Percentiles rank a stretch among this genome's conserved stretches.
These are phyloP conservation scores for Paratinospora sagittata DNA, from an alignment of 164 flowering plant genomes.

Conservation along the genomic window DNA sequence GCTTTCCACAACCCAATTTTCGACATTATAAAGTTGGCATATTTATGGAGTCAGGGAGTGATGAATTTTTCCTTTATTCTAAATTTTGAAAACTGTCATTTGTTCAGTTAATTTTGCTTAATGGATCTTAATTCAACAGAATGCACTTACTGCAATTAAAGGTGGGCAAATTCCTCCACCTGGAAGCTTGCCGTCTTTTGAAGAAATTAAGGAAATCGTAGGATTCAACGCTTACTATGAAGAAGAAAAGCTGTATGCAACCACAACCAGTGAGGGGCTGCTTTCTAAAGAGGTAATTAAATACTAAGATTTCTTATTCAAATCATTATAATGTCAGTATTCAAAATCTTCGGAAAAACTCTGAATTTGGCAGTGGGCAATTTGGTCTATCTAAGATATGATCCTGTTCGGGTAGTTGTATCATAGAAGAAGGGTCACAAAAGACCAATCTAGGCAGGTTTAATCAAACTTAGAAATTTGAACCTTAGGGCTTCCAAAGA, in stretches of 20 bases:
- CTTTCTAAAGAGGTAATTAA: slow-evolving; percentile 24
- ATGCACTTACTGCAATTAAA: slow-evolving; percentile 70
- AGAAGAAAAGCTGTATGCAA: slow-evolving; percentile 74
- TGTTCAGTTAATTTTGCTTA: background rate
- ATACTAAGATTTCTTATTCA: background rate
- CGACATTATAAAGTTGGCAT: too few species aligned
- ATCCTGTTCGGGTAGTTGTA: background rate
- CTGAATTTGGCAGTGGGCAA: background rate
- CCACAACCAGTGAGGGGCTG: slow-evolving; percentile 21
- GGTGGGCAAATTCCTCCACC: slow-evolving; percentile 91
- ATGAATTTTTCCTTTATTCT: too few species aligned
- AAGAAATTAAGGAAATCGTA: slow-evolving; percentile 74
- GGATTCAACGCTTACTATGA: slow-evolving; percentile 83
- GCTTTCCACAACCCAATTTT: too few species aligned
- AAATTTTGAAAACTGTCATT: background rate
- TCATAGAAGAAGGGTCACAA: background rate
- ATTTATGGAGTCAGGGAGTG: too few species aligned
- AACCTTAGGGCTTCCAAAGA: background rate
- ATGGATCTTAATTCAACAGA: slow-evolving; percentile 38
- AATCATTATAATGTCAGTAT: background rate
- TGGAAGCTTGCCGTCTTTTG: slow-evolving; percentile 89
- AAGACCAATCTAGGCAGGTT: background rate
- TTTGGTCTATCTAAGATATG: background rate
- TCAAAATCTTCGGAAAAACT: too few species aligned
- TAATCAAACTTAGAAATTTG: background rate